phyloP scores from a whole-genome alignment of 352 stramenopile genomes.

The Hyaloperonospora brassicae region DNA sequence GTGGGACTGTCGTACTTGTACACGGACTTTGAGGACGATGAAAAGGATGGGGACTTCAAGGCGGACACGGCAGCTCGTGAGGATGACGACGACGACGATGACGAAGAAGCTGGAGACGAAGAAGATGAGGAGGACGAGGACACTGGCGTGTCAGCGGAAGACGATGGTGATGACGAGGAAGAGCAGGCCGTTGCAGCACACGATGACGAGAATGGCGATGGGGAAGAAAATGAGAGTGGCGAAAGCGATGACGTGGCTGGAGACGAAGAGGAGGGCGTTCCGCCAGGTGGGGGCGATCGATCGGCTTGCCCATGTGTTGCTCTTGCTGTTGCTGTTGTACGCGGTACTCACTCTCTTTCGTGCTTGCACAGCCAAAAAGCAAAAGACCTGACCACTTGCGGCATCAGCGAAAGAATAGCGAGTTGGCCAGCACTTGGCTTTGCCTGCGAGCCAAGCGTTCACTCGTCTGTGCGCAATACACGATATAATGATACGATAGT shows the following conservation, averaged over 20 bases:
- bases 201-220: conserved; percentile 30
- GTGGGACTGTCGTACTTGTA: conserved; percentile 61
- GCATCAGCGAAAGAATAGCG: neutral
- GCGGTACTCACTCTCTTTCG: conserved; percentile 3
- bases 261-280: conserved; percentile 28
- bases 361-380: conserved; percentile 44
- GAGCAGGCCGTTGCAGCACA: conserved; percentile 30
- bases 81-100: conserved; percentile 38
- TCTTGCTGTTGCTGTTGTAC: neutral
- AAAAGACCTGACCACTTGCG: conserved; percentile 39
- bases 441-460: neutral
- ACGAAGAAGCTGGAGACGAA: conserved; percentile 13
- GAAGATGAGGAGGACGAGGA: conserved; percentile 23
- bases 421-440: neutral
- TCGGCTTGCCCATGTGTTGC: conserved; percentile 5
- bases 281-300: conserved; percentile 29
- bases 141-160: conserved; percentile 16
- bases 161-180: conserved; percentile 1
- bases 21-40: conserved; percentile 51
- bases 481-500: no score
- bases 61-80: conserved; percentile 25
- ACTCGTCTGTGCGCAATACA: neutral
- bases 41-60: conserved; percentile 35
- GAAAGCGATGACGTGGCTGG: neutral
- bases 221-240: conserved; percentile 14